A percentile compares a stretch with the other conserved stretches of the same genome.
These are phyloP conservation scores for Scedosporium apiospermum DNA, from an alignment of 2,329 filamentous ascomycete genomes.

Conservation along the genomic window DNA sequence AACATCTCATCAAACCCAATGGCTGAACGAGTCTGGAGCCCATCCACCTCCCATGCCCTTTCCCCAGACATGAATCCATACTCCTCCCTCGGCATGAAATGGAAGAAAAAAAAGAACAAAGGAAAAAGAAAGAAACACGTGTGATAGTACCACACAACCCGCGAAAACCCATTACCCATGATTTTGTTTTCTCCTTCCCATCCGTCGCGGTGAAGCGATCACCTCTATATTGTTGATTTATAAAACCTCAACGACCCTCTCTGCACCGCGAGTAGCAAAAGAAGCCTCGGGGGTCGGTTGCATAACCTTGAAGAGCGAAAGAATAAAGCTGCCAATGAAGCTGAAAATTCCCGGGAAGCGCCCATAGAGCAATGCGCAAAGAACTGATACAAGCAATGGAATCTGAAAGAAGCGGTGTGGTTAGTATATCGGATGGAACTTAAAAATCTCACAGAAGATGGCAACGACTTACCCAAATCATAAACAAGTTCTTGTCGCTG, in stretches of 20 bases:
- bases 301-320: background rate
- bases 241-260: conserved; percentile 1
- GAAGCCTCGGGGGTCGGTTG: background rate
- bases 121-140: no score
- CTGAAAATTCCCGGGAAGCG: conserved; percentile 3
- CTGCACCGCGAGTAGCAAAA: background rate
- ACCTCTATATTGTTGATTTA: background rate
- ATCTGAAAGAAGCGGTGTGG: conserved; percentile 18
- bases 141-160: no score
- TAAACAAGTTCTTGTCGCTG: conserved; percentile 57
- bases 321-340: background rate
- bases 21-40: no score
- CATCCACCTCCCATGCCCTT: no score
- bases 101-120: no score
- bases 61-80: no score
- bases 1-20: no score
- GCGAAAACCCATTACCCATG: background rate
- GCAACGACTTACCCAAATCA: conserved; percentile 50
- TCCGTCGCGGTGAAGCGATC: background rate
- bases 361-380: conserved; percentile 26
- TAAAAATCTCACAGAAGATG: background rate
- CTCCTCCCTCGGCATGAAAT: no score
- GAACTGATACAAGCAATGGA: conserved; percentile 29
- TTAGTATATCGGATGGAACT: background rate
- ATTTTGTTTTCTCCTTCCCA: background rate